Evolutionary conservation across 2,329 filamentous ascomycete species (phyloP).

Genomic region (Diaporthe vaccinii): DNA sequence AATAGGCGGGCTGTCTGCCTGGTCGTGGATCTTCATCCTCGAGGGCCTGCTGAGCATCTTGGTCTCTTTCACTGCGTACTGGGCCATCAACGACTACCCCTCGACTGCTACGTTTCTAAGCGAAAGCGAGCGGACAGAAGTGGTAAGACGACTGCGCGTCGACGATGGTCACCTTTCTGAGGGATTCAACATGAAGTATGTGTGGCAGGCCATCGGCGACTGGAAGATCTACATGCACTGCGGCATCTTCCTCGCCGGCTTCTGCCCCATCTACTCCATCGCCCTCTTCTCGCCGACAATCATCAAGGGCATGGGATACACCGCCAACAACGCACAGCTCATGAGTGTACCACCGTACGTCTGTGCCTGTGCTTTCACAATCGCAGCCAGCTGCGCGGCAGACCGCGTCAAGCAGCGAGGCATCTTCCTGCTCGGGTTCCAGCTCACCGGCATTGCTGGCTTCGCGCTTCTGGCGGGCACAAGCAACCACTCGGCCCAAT

Average conservation of each 20-base stretch:
- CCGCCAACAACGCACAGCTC: slow-evolving; percentile 68
- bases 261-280: slow-evolving; percentile 71
- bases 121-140: slow-evolving; percentile 57
- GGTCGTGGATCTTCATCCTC: slow-evolving; percentile 86
- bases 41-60: slow-evolving; percentile 67
- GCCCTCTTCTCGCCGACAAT: slow-evolving; percentile 74
- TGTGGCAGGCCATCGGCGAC: slow-evolving; percentile 69
- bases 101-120: slow-evolving; percentile 63
- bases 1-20: slow-evolving; percentile 66
- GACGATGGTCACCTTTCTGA: slow-evolving; percentile 65
- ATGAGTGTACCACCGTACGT: slow-evolving; percentile 74
- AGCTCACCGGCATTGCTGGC: slow-evolving; percentile 59
- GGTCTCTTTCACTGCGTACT: slow-evolving; percentile 54
- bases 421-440: slow-evolving; percentile 58
- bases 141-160: slow-evolving; percentile 57
- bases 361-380: slow-evolving; percentile 66
- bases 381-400: slow-evolving; percentile 59
- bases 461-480: slow-evolving; percentile 57
- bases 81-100: slow-evolving; percentile 71
- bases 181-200: slow-evolving; percentile 68
- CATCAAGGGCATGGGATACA: slow-evolving; percentile 65
- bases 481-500: slow-evolving; percentile 57
- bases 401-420: slow-evolving; percentile 49
- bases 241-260: slow-evolving; percentile 72
- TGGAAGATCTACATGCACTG: slow-evolving; percentile 70